Evolutionary conservation across 148 eudicot genomes (phyloP).

Genomic region (Chenopodium berlandieri): DNA sequence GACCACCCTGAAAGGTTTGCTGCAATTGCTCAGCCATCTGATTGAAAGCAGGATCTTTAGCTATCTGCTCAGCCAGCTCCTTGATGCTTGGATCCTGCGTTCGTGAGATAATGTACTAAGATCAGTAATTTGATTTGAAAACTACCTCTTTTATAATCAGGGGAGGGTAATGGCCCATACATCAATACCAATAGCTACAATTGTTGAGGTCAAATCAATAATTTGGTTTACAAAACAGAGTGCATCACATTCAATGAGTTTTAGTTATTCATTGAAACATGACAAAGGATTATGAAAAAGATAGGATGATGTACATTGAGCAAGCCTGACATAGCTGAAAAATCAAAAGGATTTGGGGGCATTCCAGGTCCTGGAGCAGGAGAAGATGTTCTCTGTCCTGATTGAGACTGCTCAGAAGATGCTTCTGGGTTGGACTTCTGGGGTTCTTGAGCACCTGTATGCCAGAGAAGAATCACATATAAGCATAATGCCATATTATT

Average conservation of each 20-base stretch:
- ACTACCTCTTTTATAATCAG: background rate
- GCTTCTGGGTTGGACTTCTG: constrained; percentile 41
- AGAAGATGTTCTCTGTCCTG: constrained; percentile 42
- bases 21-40: constrained; percentile 97
- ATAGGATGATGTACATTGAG: constrained; percentile 55
- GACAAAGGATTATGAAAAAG: background rate
- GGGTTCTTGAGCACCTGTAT: constrained; percentile 35
- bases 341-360: constrained; percentile 78
- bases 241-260: background rate
- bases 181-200: background rate
- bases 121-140: background rate
- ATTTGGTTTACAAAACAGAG: background rate
- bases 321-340: constrained; percentile 87
- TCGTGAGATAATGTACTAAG: constrained; percentile 14
- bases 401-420: constrained; percentile 41
- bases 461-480: constrained; percentile 26
- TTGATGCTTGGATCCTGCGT: constrained; percentile 91
- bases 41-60: constrained; percentile 85
- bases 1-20: constrained; percentile 62
- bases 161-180: background rate
- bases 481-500: background rate
- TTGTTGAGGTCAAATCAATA: background rate
- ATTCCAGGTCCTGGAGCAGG: constrained; percentile 54
- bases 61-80: constrained; percentile 92
- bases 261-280: background rate